Base-by-base conservation (phyloP, 345 rosid genomes). In the Salix viminalis region DNA sequence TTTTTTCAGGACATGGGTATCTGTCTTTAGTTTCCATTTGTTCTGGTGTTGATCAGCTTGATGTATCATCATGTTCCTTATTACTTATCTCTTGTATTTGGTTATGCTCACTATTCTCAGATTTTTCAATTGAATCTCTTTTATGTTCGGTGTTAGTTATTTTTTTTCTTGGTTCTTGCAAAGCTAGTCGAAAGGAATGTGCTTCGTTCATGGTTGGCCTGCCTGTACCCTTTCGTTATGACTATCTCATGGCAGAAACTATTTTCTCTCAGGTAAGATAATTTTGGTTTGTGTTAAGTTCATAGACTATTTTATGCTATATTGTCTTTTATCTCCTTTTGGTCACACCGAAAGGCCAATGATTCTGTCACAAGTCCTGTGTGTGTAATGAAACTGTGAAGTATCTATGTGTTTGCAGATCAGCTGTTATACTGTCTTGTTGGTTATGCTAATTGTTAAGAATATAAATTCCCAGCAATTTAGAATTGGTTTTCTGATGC, bases 141-240 rank as follows among this genome's bases (percentile, higher is more conserved):
- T 8, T 65, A 24, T 64, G 72, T 70, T 65, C 70, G 66, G 71
- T 77, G 67, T 76, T 85, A 76, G 67, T 79, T 81, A 60, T 80
- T 78, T 77, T 72, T 54, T 85, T 86, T 88, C 82, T 88, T 88
- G 86, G 66, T 90, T 92, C 84, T 76, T 87, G 94, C 91, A 90
- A 93, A 90, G 80, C 89, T 88, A 96, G 99, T 89, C 99, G 99
- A 87, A 96, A 93, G 94, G 99, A 96, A 89, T 96, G 99, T 76
- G 97, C 97, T 56, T 90, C 94, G 52, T 93, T 79, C 87, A 91
- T 96, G 97, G 99, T 90, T 76, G 87, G 90, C 83, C 89, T 96
- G 83, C 97, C 99, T 56, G 99, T 96, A 58, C 92, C 98, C 72
- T 96, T 94, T 76, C 91, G 99, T 71, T 96, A 96, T 0, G 99